A percentile compares a stretch with the other conserved stretches of the same genome.
phyloP scores from a whole-genome alignment of 345 rosid genomes.

The Physaria fendleri region DNA sequence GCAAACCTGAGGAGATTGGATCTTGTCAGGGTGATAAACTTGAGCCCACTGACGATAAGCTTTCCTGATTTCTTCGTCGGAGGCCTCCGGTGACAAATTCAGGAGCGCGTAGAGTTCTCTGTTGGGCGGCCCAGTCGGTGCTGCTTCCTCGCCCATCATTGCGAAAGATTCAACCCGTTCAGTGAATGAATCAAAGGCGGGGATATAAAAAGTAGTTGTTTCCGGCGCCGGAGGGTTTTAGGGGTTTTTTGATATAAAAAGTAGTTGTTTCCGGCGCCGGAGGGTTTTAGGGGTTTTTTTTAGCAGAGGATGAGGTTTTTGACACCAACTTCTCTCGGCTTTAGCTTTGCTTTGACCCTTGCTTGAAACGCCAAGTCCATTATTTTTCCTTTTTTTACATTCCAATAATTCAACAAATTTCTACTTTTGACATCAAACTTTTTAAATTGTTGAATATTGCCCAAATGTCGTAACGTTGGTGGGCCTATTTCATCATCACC shows the following conservation, averaged over 20 bases:
- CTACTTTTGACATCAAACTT: neutral
- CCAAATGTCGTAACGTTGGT: neutral
- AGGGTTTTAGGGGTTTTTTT: slow-evolving; percentile 30
- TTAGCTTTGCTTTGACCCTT: slow-evolving; percentile 20
- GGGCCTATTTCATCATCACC: no score
- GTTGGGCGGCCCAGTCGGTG: slow-evolving; percentile 39
- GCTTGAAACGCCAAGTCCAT: slow-evolving; percentile 32
- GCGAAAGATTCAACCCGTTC: neutral
- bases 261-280: slow-evolving; percentile 18
- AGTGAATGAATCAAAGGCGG: neutral
- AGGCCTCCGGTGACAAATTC: slow-evolving; percentile 84
- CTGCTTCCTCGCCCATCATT: slow-evolving; percentile 26
- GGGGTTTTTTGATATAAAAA: slow-evolving; percentile 13
- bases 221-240: slow-evolving; percentile 31
- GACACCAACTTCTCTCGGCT: slow-evolving; percentile 16
- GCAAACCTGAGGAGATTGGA: slow-evolving; percentile 59
- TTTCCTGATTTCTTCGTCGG: slow-evolving; percentile 81
- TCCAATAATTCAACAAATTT: neutral
- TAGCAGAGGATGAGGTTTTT: slow-evolving; percentile 20
- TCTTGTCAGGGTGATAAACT: slow-evolving; percentile 95
- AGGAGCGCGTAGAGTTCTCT: slow-evolving; percentile 80
- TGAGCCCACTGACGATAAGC: slow-evolving; percentile 98
- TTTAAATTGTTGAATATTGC: neutral
- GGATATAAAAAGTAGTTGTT: neutral
- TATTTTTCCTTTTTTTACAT: neutral